phyloP scores from a whole-genome alignment of 2,329 filamentous ascomycete species.

The Fusarium concolor region DNA sequence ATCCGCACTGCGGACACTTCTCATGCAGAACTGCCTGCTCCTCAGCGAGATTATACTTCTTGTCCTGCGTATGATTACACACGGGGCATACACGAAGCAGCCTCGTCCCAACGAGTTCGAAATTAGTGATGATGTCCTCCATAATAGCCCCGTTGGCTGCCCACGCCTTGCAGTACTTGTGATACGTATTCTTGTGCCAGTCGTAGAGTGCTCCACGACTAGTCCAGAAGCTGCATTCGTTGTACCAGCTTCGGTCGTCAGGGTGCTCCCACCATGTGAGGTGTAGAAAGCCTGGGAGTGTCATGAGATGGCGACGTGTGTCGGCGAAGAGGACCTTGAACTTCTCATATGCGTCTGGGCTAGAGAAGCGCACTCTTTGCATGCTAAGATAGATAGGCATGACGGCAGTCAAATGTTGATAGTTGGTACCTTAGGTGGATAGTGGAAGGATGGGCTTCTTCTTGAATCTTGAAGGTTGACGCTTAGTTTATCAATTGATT shows the following conservation, averaged over 20 bases:
- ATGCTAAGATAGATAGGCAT: conserved; percentile 27
- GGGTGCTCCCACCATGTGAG: conserved; percentile 31
- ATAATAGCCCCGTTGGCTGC: conserved; percentile 34
- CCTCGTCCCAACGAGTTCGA: conserved; percentile 28
- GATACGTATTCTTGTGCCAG: conserved; percentile 35
- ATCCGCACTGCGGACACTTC: conserved; percentile 30
- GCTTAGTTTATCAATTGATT: too few relatives aligned
- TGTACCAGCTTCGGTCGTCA: conserved; percentile 23
- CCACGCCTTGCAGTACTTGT: conserved; percentile 34
- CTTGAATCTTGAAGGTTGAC: too few relatives aligned
- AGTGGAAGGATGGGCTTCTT: background rate
- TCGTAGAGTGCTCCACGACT: conserved; percentile 25
- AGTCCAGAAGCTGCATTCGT: conserved; percentile 37
- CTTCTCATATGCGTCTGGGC: conserved; percentile 28
- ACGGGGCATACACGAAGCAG: conserved; percentile 30
- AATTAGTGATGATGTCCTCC: conserved; percentile 39
- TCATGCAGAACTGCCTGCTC: conserved; percentile 33
- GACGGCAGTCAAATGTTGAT: background rate
- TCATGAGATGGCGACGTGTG: conserved; percentile 30
- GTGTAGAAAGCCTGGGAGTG: conserved; percentile 10
- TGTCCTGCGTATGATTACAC: conserved; percentile 28
- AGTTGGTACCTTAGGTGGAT: too few relatives aligned
- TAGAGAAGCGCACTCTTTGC: conserved; percentile 25
- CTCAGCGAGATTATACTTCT: conserved; percentile 34
- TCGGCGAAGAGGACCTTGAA: conserved; percentile 30